A percentile compares a stretch with the other conserved stretches of the same genome.
These are phyloP conservation scores for Pleurotus salmoneostramineus DNA, from an alignment of 768 basidiomycete species.

Conservation along the genomic window DNA sequence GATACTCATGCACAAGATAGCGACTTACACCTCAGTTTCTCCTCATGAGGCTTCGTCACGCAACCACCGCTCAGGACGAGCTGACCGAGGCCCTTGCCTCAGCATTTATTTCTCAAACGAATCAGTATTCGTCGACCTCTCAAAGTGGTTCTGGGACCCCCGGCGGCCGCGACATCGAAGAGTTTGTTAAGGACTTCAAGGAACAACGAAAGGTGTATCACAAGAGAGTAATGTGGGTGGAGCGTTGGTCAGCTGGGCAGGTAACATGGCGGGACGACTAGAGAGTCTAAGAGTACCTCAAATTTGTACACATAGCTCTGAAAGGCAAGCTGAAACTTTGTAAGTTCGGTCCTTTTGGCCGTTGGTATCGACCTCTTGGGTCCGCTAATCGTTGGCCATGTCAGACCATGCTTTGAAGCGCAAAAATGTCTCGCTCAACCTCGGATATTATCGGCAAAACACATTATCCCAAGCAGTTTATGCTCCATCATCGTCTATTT, in stretches of 20 bases:
- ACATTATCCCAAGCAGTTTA: not conserved
- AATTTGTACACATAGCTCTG: not conserved
- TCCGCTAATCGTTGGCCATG: no score
- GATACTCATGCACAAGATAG: constrained; percentile 32
- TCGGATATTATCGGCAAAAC: constrained; percentile 4
- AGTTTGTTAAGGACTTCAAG: constrained; percentile 86
- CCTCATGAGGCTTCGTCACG: constrained; percentile 81
- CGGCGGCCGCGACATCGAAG: constrained; percentile 64
- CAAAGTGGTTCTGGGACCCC: constrained; percentile 27
- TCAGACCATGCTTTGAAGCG: no score
- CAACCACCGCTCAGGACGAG: constrained; percentile 88
- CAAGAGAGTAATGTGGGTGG: constrained; percentile 87
- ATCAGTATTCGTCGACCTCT: constrained; percentile 17
- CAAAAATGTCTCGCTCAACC: no score
- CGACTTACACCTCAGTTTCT: constrained; percentile 86
- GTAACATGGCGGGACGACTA: constrained; percentile 81
- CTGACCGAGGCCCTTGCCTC: constrained; percentile 80
- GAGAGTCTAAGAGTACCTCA: constrained; percentile 6
- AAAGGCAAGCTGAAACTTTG: not conserved
- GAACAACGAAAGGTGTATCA: constrained; percentile 88
- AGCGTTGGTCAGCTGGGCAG: constrained; percentile 79
- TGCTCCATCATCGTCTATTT: not conserved
- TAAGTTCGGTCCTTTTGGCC: no score
- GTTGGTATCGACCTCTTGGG: not conserved
- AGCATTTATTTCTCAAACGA: constrained; percentile 61